A percentile compares a stretch with the other conserved stretches of the same genome.
phyloP scores from a whole-genome alignment of 441 rosid species.

The Pelargonium exstipulatum region DNA sequence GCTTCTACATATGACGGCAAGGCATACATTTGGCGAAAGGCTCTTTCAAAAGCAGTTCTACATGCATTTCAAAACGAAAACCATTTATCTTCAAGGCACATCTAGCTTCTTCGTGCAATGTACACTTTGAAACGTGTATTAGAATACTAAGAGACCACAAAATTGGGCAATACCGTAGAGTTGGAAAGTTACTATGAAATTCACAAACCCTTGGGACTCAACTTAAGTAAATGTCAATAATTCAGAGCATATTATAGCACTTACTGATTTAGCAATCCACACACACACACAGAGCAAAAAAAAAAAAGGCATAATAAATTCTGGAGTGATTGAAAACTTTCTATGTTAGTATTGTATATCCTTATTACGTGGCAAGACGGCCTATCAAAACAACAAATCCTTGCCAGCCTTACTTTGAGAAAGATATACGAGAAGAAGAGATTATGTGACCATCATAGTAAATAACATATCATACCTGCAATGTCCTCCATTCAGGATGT shows the following conservation, averaged over 20 bases:
- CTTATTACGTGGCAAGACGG: not conserved
- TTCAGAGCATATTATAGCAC: not conserved
- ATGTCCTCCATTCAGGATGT: constrained; percentile 76
- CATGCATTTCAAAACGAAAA: constrained; percentile 23
- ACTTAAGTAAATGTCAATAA: not conserved
- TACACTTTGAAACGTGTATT: not conserved
- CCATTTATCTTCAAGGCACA: not conserved
- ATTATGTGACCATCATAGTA: not conserved
- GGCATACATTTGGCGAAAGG: constrained; percentile 74
- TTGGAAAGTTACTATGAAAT: not conserved
- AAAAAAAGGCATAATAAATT: not conserved
- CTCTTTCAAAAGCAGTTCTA: constrained; percentile 72
- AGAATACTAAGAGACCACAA: constrained; percentile 12
- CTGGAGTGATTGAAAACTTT: constrained; percentile 6
- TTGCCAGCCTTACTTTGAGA: not conserved
- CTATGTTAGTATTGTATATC: not conserved
- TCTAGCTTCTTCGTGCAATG: constrained; percentile 9
- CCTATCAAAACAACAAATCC: not conserved
- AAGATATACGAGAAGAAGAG: not conserved
- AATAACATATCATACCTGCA: constrained; percentile 58
- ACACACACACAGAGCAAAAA: not conserved
- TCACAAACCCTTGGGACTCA: not conserved
- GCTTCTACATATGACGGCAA: constrained; percentile 64
- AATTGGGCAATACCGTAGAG: not conserved
- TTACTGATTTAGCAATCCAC: not conserved